Percentiles rank a stretch among this genome's conserved stretches.
Conservation (phyloP, 441 rosid species). For the Pelargonium fulgidum region DNA sequence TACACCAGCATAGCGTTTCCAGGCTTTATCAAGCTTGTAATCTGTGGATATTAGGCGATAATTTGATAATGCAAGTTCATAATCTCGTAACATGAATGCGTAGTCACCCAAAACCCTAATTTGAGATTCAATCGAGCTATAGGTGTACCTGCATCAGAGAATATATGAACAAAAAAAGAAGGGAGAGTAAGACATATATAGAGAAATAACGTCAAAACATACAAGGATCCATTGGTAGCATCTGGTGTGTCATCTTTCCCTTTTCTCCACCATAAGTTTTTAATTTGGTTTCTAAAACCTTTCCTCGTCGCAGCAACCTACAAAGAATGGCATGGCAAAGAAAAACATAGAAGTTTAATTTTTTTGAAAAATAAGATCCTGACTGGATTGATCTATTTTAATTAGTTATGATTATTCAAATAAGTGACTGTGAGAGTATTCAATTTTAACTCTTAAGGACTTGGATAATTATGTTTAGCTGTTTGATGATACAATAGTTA, state of each 20-base stretch:
- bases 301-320: constrained; percentile 95
- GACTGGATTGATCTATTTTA: not conserved
- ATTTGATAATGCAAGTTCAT: constrained; percentile 92
- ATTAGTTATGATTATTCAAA: constrained; percentile 2
- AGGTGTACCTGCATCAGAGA: constrained; percentile 72
- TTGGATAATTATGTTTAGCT: not conserved
- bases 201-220: constrained; percentile 28
- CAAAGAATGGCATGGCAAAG: constrained; percentile 23
- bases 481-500: not conserved
- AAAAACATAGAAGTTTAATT: constrained; percentile 9
- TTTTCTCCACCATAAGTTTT: constrained; percentile 99
- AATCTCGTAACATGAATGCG: constrained; percentile 96
- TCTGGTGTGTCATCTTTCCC: constrained; percentile 84
- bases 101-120: constrained; percentile 92
- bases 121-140: constrained; percentile 90
- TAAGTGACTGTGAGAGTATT: not conserved
- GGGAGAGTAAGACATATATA: constrained; percentile 14
- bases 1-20: constrained; percentile 97
- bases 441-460: not conserved
- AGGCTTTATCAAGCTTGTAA: constrained; percentile 96
- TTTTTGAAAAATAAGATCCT: not conserved
- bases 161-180: constrained; percentile 24
- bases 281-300: constrained; percentile 91
- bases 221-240: constrained; percentile 61
- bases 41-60: constrained; percentile 94